Base-by-base conservation (phyloP, 306 rosid species). In the Quercus agrifolia region DNA sequence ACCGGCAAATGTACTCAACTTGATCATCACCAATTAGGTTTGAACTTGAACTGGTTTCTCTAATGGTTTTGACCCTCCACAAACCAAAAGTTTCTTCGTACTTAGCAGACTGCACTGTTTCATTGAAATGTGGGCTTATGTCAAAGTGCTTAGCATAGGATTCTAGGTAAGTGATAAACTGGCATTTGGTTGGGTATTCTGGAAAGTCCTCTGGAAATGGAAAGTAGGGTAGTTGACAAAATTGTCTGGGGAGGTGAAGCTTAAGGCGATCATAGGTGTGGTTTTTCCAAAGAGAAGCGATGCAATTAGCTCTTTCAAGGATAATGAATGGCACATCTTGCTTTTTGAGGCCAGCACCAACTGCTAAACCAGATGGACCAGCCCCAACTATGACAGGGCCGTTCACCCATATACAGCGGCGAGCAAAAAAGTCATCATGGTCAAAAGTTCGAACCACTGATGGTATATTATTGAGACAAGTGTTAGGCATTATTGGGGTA, bases 301-400 rank as follows among this genome's bases (percentile, higher is more conserved):
- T 91, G 85, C 98, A 95, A 71, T 95, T 85, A 0, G 94, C 97
- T 79, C 94, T 81, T 52, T 95, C 99, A 0, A 95, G 86, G 17
- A 91, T 66, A 1, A 95, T 74, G 75, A 90, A 95, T 0, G 99
- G 98, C 2, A 91, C 97, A 14, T 90, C 86, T 85, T 92, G 97
- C 56, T 89, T 86, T 88, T 91, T 90, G 3, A 95, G 91, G 20
- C 97, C 82, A 21, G 97, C 90, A 15, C 91, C 98, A 8, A 90
- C 97, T 1, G 99, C 97, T 25, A 95, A 83, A 19, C 99, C 99
- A 0, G 99, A 95, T 0, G 99, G 99, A 18, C 99, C 97, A 0
- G 96, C 95, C 7, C 99, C 99, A 12, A 89, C 88, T n/a, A 95
- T 88, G 52, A 95, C 92, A 0, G 99, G 97, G 6, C 98, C 99